Evolutionary conservation across 768 basidiomycete genomes (phyloP).

Genomic region (Rhizopogon vesiculosus): DNA sequence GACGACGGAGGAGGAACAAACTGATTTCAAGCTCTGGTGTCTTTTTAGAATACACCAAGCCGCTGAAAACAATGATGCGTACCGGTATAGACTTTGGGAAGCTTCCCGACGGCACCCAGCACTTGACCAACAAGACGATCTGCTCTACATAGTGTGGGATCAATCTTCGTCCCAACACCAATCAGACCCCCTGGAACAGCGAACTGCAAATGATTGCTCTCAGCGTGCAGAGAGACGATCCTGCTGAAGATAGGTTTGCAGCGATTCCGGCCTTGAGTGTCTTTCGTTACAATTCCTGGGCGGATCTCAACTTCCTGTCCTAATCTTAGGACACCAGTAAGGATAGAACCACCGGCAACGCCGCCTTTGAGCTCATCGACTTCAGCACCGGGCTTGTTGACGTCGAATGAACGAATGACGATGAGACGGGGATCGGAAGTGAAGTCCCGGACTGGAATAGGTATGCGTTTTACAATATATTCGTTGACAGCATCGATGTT

Average conservation of each 20-base stretch:
- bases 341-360: slow-evolving; percentile 95
- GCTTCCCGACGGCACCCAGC: slow-evolving; percentile 88
- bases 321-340: slow-evolving; percentile 85
- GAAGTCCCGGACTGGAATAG: slow-evolving; percentile 93
- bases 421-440: slow-evolving; percentile 88
- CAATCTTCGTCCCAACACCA: slow-evolving; percentile 96
- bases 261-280: slow-evolving; percentile 80
- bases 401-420: slow-evolving; percentile 98
- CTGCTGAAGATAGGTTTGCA: slow-evolving; percentile 92
- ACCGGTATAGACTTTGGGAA: slow-evolving; percentile 93
- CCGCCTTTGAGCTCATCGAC: slow-evolving; percentile 97
- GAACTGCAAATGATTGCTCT: slow-evolving; percentile 90
- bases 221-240: slow-evolving; percentile 91
- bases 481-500: slow-evolving; percentile 99
- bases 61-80: slow-evolving; percentile 2
- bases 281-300: slow-evolving; percentile 96
- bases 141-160: slow-evolving; percentile 94
- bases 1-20: slow-evolving; percentile 89
- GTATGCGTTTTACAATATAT: slow-evolving; percentile 95
- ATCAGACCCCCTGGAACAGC: slow-evolving; percentile 98
- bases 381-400: slow-evolving; percentile 98
- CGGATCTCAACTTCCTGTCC: slow-evolving; percentile 96
- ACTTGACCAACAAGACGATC: slow-evolving; percentile 97
- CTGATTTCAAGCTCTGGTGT: slow-evolving; percentile 81
- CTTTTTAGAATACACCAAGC: neutral